Conservation (phyloP, 129 eudicot genomes). For the Smallanthus sonchifolius region DNA sequence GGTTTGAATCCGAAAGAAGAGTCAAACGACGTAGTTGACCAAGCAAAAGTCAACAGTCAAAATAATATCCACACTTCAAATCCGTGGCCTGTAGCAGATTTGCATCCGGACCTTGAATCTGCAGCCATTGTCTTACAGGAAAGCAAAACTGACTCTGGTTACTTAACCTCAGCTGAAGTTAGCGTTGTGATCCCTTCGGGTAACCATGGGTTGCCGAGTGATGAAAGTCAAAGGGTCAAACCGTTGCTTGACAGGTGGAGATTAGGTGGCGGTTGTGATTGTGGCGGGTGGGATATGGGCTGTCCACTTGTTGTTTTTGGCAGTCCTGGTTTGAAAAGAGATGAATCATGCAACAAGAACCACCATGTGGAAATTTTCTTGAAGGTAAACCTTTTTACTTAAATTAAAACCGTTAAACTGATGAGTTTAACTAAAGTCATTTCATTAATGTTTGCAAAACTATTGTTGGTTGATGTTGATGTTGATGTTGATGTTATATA, state of each 20-base stretch:
- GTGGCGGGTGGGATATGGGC: constrained; percentile 98
- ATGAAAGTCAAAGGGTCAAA: constrained; percentile 51
- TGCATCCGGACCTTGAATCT: constrained; percentile 73
- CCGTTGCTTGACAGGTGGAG: constrained; percentile 84
- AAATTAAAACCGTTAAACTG: neutral
- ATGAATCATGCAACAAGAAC: constrained; percentile 22
- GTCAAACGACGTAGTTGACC: constrained; percentile 33
- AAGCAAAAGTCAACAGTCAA: constrained; percentile 33
- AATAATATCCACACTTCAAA: constrained; percentile 9
- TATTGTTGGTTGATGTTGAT: constrained; percentile 12
- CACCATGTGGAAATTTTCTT: constrained; percentile 22
- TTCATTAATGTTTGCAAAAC: neutral
- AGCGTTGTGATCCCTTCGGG: constrained; percentile 78
- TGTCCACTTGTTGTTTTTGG: constrained; percentile 75
- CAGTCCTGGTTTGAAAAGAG: constrained; percentile 35
- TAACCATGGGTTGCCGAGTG: constrained; percentile 66
- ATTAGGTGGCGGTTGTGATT: constrained; percentile 81
- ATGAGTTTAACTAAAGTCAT: neutral
- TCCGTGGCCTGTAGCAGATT: constrained; percentile 44
- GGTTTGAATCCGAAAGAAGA: constrained; percentile 16
- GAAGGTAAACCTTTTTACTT: constrained; percentile 24
- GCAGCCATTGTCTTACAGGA: constrained; percentile 72
- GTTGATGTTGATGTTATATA: constrained; percentile 26
- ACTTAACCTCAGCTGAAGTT: constrained; percentile 36
- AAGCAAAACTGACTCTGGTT: constrained; percentile 19